These are phyloP conservation scores for Moesziomyces sp. DNA, from an alignment of 1,284 basidiomycete genomes.

Conservation along the genomic window DNA sequence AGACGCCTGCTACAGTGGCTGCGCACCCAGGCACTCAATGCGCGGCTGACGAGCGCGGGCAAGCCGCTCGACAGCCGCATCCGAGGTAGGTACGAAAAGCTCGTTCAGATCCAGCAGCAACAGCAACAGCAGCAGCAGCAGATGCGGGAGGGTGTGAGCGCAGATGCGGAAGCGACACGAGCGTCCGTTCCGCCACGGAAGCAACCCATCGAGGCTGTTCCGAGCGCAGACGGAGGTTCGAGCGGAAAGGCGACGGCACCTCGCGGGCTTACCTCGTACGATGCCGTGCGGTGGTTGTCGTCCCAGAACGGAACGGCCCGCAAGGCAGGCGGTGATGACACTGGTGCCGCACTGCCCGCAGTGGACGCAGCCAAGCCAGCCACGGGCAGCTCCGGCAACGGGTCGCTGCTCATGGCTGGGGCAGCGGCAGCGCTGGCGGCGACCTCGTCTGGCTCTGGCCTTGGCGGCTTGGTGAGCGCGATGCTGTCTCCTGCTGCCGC, in stretches of 20 bases:
- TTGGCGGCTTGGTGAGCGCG: conserved; percentile 14
- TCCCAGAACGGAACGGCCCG: background rate
- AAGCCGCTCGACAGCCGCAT: conserved; percentile 11
- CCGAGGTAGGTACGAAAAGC: conserved; percentile 40
- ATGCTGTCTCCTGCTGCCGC: conserved; percentile 11
- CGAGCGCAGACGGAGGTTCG: background rate
- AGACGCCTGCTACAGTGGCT: conserved; percentile 53
- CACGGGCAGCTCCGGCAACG: background rate
- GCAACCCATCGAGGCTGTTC: background rate
- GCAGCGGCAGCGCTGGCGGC: conserved; percentile 18
- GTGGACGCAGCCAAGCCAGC: background rate
- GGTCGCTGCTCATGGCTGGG: conserved; percentile 10
- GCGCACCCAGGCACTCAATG: conserved; percentile 15
- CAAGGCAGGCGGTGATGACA: background rate
- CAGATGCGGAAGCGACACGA: conserved; percentile 3
- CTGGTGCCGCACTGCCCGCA: too few relatives aligned
- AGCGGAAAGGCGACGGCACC: background rate
- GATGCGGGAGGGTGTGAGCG: conserved; percentile 2
- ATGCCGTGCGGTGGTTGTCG: conserved; percentile 21
- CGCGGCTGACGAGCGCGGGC: conserved; percentile 1
- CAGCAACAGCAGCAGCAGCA: conserved; percentile 24
- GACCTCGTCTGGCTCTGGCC: conserved; percentile 5
- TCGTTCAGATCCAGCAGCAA: conserved; percentile 25
- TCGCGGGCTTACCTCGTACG: conserved; percentile 20
- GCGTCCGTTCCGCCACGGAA: background rate